Conservation (phyloP, 306 rosid genomes). For the Mimosa pudica region DNA sequence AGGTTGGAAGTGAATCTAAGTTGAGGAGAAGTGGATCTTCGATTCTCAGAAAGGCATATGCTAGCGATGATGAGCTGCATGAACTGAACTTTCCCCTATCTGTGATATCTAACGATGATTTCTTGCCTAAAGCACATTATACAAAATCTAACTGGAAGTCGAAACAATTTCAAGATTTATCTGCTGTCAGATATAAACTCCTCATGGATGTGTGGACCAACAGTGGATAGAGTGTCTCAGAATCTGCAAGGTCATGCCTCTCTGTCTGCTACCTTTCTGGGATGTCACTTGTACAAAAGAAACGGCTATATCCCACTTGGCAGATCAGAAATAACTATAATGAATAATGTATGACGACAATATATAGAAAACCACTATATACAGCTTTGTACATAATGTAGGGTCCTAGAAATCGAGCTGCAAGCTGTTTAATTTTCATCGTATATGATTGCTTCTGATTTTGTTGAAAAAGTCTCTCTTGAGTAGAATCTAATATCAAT, state of each 20-base stretch:
- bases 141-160: constrained; percentile 44
- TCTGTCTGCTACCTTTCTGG: not conserved
- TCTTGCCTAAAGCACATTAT: constrained; percentile 42
- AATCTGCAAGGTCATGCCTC: not conserved
- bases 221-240: constrained; percentile 40
- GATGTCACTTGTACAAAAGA: constrained; percentile 22
- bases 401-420: not conserved
- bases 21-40: constrained; percentile 72
- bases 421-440: not conserved
- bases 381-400: not conserved
- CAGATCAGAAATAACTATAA: not conserved
- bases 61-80: constrained; percentile 84
- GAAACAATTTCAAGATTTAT: constrained; percentile 42
- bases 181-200: constrained; percentile 69
- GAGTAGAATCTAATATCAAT: too few relatives aligned
- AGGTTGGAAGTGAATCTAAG: constrained; percentile 53
- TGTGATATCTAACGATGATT: constrained; percentile 42
- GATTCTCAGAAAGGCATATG: constrained; percentile 59
- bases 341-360: not conserved
- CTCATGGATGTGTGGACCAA: constrained; percentile 72
- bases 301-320: not conserved
- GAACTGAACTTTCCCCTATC: constrained; percentile 71
- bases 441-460: not conserved
- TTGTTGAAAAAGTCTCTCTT: not conserved
- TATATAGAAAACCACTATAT: not conserved